A percentile compares a stretch with the other conserved stretches of the same genome.
These are phyloP conservation scores for Trametes hirsuta DNA, from an alignment of 1,284 basidiomycete species.

Conservation along the genomic window DNA sequence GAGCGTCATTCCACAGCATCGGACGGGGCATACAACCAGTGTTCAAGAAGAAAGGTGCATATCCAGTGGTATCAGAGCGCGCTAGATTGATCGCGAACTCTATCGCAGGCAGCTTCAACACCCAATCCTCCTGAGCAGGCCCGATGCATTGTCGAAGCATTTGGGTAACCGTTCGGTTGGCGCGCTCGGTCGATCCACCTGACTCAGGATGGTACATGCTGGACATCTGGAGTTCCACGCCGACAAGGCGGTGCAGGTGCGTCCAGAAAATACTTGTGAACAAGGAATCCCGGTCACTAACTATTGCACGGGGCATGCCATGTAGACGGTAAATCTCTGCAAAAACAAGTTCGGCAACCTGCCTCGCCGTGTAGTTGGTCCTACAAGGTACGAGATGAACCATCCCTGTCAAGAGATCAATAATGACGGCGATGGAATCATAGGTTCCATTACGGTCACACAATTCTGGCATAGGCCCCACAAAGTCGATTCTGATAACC, in stretches of 20 bases:
- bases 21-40: slow-evolving; percentile 17
- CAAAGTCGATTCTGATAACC: slow-evolving; percentile 39
- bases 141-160: slow-evolving; percentile 40
- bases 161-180: slow-evolving; percentile 24
- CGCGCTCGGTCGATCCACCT: slow-evolving; percentile 41
- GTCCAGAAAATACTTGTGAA: slow-evolving; percentile 50
- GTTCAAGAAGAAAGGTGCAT: slow-evolving; percentile 34
- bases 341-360: slow-evolving; percentile 44
- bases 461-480: slow-evolving; percentile 38
- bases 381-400: slow-evolving; percentile 33
- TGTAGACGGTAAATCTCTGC: slow-evolving; percentile 41
- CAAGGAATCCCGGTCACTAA: slow-evolving; percentile 43
- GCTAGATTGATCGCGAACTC: slow-evolving; percentile 37
- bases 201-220: slow-evolving; percentile 48
- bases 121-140: slow-evolving; percentile 41
- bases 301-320: slow-evolving; percentile 42
- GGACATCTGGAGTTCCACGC: slow-evolving; percentile 41
- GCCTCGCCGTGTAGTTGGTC: slow-evolving; percentile 34
- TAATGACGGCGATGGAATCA: slow-evolving; percentile 36
- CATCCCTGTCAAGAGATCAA: slow-evolving; percentile 37
- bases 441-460: slow-evolving; percentile 30
- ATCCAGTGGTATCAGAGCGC: slow-evolving; percentile 26
- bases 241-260: slow-evolving; percentile 36
- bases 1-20: slow-evolving; percentile 5
- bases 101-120: slow-evolving; percentile 36